Percentiles rank a stretch among this genome's conserved stretches.
Conservation (phyloP, 129 eudicot species). For the Flaveria linearis region DNA sequence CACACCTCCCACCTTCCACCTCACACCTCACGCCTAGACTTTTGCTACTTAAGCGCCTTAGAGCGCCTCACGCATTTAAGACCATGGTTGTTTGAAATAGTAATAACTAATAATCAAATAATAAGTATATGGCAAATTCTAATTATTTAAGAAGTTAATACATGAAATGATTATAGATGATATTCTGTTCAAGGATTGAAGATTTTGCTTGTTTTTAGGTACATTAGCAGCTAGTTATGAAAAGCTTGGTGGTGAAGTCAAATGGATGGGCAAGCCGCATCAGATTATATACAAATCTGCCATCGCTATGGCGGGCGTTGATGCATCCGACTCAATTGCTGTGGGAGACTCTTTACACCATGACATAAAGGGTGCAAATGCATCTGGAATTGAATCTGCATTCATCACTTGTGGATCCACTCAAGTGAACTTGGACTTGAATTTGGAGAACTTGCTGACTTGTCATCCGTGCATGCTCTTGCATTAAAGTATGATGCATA, state of each 20-base stretch:
- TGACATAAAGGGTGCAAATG: conserved; percentile 95
- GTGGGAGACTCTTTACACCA: conserved; percentile 97
- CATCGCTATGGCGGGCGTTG: conserved; percentile 69
- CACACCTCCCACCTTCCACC: no score
- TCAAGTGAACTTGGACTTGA: conserved; percentile 73
- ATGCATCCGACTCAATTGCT: conserved; percentile 75
- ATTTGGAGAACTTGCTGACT: conserved; percentile 66
- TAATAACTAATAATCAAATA: neutral
- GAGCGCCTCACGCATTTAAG: no score
- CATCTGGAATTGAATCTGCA: conserved; percentile 69
- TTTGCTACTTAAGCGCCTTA: neutral
- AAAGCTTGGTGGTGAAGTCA: conserved; percentile 90
- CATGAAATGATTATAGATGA: neutral
- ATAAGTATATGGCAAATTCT: neutral
- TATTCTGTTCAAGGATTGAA: neutral
- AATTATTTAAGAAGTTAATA: neutral
- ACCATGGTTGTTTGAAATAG: neutral
- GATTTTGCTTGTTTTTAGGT: conserved; percentile 42
- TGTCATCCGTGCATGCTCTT: conserved; percentile 54
- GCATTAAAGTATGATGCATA: conserved; percentile 61
- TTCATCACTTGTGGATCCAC: conserved; percentile 81
- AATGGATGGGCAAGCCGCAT: conserved; percentile 83
- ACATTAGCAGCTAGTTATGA: conserved; percentile 80
- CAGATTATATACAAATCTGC: conserved; percentile 84
- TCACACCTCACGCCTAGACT: no score